Evolutionary conservation across 202 grass and related monocot species (phyloP), one percentile per base, ranked within the genome.

Genomic region (Carex sylvatica): DNA sequence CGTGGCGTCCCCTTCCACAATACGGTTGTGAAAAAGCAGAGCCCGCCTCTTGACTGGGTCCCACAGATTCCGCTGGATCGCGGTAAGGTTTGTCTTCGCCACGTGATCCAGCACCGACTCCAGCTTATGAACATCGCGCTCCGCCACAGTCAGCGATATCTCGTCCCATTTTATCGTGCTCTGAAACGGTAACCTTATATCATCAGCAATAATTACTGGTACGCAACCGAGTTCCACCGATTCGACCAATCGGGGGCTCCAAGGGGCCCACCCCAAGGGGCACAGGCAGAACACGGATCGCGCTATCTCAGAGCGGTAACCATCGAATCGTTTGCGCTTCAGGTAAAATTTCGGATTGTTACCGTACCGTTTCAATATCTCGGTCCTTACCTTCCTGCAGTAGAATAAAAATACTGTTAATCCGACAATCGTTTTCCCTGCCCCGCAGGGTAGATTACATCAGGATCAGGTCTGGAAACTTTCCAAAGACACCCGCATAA

Each of bases 201-300:
- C 65, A 82, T 98, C 92, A 4, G 95, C 95, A 22, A 98, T 91
- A 67, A 98, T 86, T 40, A 98, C 90, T 0, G 95, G 95, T 8
- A 98, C 61, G 67, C 95, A 98, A 0, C 95, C 95, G 0, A 94
- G 86, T 14, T 90, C 84, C 56, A 98, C 95, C 16, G 95, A 89
- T 81, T 98, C 95, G 52, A 98, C 90, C 0, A 98, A 84, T 51
- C 95, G 85, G 38, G 95, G 95, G 67, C 95, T 98, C 95, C 95
- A 98, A 4, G 95, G 95, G 0, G 95, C 95, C 95, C 95, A 98
- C 42, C 95, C 95, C 66, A 98, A 75, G 0, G 95, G 95, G 66
- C 95, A 98, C 35, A 98, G 84, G 36, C 95, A 98, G 86, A 95
- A 98, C 23, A 91, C 67, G 0, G 95, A 95, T 8, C 90, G 87